Evolutionary conservation across 192 early-diverging fungal species (phyloP).

Genomic region (Podochytrium sp.): DNA sequence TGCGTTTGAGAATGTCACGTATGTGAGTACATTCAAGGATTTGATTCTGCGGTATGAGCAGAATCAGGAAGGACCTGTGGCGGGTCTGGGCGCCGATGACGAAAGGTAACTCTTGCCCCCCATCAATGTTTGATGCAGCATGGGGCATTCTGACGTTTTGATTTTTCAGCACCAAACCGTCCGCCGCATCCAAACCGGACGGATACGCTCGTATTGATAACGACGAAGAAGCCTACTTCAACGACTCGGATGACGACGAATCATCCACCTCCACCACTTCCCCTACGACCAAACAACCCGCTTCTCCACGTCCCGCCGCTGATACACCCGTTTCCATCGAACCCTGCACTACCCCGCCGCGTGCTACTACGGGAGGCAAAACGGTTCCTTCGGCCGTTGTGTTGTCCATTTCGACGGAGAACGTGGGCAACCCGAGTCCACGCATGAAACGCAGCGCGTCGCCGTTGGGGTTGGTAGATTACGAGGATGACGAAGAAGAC

Average conservation of each 20-base stretch:
- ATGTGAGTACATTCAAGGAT: constrained; percentile 64
- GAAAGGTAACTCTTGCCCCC: constrained; percentile 12
- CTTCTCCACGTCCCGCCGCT: background rate
- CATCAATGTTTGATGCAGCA: too few relatives aligned
- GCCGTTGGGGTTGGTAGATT: constrained; percentile 27
- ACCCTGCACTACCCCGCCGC: background rate
- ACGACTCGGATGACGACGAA: constrained; percentile 51
- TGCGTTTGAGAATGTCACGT: constrained; percentile 64
- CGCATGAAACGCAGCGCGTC: constrained; percentile 24
- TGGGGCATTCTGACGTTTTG: too few relatives aligned
- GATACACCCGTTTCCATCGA: too few relatives aligned
- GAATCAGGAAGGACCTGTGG: constrained; percentile 55
- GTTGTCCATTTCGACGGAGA: background rate
- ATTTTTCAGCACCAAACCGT: background rate
- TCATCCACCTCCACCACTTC: background rate
- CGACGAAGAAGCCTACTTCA: constrained; percentile 84
- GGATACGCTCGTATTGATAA: constrained; percentile 63
- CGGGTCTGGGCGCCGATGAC: constrained; percentile 30
- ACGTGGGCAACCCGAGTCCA: background rate
- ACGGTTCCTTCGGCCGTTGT: background rate
- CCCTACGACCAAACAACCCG: background rate
- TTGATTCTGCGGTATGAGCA: constrained; percentile 67
- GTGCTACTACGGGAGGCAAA: background rate
- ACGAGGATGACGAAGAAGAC: constrained; percentile 35
- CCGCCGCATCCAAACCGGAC: constrained; percentile 29